A percentile compares a stretch with the other conserved stretches of the same genome.
These are phyloP conservation scores for Tubosaeta brunneosetosa DNA, from an alignment of 768 basidiomycete species.

Conservation along the genomic window DNA sequence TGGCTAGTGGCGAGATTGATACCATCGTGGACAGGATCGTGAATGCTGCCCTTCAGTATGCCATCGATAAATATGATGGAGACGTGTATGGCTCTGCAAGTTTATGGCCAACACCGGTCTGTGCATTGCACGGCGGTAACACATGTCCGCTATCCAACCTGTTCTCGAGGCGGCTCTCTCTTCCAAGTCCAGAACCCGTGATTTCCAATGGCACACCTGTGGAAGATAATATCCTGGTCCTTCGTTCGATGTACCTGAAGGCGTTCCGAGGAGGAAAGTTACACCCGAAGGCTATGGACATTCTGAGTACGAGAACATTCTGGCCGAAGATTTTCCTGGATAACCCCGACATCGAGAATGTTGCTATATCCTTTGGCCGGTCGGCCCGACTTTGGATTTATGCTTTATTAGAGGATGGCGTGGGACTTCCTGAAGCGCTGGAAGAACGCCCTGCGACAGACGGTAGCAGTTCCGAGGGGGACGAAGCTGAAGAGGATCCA, in stretches of 20 bases:
- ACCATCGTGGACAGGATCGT: slow-evolving; percentile 63
- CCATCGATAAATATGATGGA: slow-evolving; percentile 57
- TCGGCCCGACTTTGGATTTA: slow-evolving; percentile 64
- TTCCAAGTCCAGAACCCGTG: slow-evolving; percentile 19
- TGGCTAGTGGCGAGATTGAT: slow-evolving; percentile 63
- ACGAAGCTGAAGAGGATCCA: slow-evolving; percentile 44
- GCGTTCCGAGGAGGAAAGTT: slow-evolving; percentile 62
- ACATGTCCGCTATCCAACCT: slow-evolving; percentile 51
- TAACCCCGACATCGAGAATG: slow-evolving; percentile 68
- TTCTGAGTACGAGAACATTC: slow-evolving; percentile 56
- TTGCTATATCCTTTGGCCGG: slow-evolving; percentile 56
- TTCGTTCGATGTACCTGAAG: slow-evolving; percentile 51
- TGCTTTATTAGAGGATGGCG: slow-evolving; percentile 60
- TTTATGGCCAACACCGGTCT: slow-evolving; percentile 55
- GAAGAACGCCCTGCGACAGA: slow-evolving; percentile 10
- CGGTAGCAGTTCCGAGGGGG: slow-evolving; percentile 19
- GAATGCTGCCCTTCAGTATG: slow-evolving; percentile 72
- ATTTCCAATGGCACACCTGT: slow-evolving; percentile 1
- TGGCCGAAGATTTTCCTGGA: slow-evolving; percentile 78
- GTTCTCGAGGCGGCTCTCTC: slow-evolving; percentile 41
- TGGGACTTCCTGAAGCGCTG: slow-evolving; percentile 49
- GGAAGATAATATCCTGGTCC: slow-evolving; percentile 16
- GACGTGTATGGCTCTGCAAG: slow-evolving; percentile 33
- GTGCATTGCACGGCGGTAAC: slow-evolving; percentile 57
- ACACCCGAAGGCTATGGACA: slow-evolving; percentile 54